Evolutionary conservation across 768 basidiomycete species (phyloP), one percentile per base, ranked within the genome.

Genomic region (Gloeostereum incarnatum): DNA sequence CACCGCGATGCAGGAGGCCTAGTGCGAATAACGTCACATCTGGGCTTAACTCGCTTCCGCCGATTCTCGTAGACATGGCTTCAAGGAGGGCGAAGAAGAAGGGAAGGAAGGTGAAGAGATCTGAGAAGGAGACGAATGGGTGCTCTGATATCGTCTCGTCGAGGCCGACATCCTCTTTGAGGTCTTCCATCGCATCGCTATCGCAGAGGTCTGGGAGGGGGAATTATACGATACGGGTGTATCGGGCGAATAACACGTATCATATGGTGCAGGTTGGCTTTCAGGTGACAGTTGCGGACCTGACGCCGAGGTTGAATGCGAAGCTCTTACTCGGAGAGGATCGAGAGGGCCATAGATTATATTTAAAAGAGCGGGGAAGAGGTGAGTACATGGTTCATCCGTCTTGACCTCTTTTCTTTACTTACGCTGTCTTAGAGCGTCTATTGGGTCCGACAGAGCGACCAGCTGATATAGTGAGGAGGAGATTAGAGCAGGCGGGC

Each of bases 401-500:
- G 32, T 3, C 22, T 36, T 42, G 25, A 37, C 27, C 6, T 30
- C 33, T 20, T 20, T 32, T 26, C 11, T 42, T 13, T 7, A 20
- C 38, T 23, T 9, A n/a, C n/a, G n/a, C n/a, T n/a, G n/a, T 17
- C 14, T 9, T 52, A 94, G 93, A 98, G 51, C 82, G 94, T 9
- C 67, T 91, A 26, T 63, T 99, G 40, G 78, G 77, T 6, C 73
- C 75, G 14, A 78, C 78, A 1, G 96, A 99, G 58, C 66, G 74
- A 32, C 94, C 94, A 0, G 81, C 90, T 1, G 74, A 77, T 24
- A 89, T 96, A 42, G 83, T 94, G 16, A 73, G 81, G 41, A 71
- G 86, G 27, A 71, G 90, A 25, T 63, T 97, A 44, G 78, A 85
- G 47, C 89, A 94, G 54, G 90, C 91, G 3, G 93, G 94, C 0